These are phyloP conservation scores for Daldinia concentrica DNA, from an alignment of 495 filamentous ascomycete genomes.

Conservation along the genomic window DNA sequence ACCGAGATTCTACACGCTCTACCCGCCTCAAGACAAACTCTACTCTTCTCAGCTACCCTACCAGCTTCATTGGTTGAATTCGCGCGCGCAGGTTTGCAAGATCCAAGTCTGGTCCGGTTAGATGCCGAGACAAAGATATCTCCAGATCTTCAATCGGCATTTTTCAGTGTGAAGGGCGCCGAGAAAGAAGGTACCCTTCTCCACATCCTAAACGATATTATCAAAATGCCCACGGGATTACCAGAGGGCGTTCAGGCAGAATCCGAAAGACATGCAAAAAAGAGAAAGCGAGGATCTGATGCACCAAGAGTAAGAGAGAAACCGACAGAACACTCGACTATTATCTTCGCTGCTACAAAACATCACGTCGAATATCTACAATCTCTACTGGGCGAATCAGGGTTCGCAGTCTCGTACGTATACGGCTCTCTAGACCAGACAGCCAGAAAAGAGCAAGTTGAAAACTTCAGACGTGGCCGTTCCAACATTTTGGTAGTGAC, in stretches of 20 bases:
- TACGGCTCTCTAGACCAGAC: constrained; percentile 95
- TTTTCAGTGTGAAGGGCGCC: constrained; percentile 88
- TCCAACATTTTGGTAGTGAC: constrained; percentile 96
- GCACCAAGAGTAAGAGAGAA: constrained; percentile 59
- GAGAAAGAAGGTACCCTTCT: constrained; percentile 95
- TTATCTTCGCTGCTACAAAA: constrained; percentile 93
- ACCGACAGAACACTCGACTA: constrained; percentile 84
- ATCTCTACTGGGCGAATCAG: constrained; percentile 72
- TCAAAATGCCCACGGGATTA: constrained; percentile 86
- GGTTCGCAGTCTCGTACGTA: constrained; percentile 88
- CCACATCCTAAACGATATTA: constrained; percentile 87
- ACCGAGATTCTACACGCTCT: constrained; percentile 92
- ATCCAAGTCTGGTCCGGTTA: constrained; percentile 84
- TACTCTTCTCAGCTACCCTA: constrained; percentile 93
- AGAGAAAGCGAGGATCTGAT: constrained; percentile 72
- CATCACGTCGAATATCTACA: constrained; percentile 97
- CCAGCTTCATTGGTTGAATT: constrained; percentile 95
- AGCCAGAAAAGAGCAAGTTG: constrained; percentile 88
- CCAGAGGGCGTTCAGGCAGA: constrained; percentile 61
- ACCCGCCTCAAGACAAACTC: constrained; percentile 83
- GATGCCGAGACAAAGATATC: constrained; percentile 97
- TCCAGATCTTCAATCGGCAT: constrained; percentile 89
- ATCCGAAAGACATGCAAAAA: constrained; percentile 64
- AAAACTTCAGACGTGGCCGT: constrained; percentile 82
- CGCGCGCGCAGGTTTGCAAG: constrained; percentile 89